Percentiles rank a stretch among this genome's conserved stretches.
Evolutionary conservation across 2,329 filamentous ascomycete genomes (phyloP).

Genomic region (Torrubiellomyces zombiae): DNA sequence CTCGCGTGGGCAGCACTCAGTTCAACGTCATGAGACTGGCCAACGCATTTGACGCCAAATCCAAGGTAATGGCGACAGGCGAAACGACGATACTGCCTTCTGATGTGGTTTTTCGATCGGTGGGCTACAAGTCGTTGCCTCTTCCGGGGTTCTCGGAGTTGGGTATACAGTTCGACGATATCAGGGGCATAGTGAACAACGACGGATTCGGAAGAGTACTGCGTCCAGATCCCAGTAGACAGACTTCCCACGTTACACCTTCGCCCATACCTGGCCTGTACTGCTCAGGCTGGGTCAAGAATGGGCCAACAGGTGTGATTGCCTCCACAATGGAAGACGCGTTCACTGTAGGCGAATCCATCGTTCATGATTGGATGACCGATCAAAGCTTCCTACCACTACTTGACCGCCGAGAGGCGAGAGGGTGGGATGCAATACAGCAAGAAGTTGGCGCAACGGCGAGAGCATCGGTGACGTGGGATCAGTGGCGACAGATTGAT

Average conservation of each 20-base stretch:
- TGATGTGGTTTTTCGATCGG: conserved; percentile 72
- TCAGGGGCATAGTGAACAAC: conserved; percentile 63
- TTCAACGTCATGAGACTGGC: conserved; percentile 48
- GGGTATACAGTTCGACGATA: conserved; percentile 61
- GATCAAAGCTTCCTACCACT: conserved; percentile 22
- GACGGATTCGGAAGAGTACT: conserved; percentile 61
- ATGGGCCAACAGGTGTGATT: conserved; percentile 87
- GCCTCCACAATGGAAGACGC: conserved; percentile 92
- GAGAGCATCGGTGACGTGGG: conserved; percentile 56
- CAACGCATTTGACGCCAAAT: conserved; percentile 34
- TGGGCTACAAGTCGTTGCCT: conserved; percentile 76
- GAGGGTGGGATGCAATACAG: conserved; percentile 65
- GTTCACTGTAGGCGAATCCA: conserved; percentile 72
- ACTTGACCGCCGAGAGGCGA: conserved; percentile 2
- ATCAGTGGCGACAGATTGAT: conserved; percentile 75
- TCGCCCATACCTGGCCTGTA: conserved; percentile 63
- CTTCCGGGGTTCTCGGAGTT: conserved; percentile 58
- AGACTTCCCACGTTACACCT: no score
- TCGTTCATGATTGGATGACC: conserved; percentile 57
- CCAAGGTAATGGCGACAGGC: conserved; percentile 30
- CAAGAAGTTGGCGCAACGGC: conserved; percentile 36
- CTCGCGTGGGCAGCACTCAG: conserved; percentile 43
- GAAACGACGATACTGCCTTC: conserved; percentile 40
- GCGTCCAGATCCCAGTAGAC: conserved; percentile 16
- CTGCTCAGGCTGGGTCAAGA: conserved; percentile 92